A percentile compares a stretch with the other conserved stretches of the same genome.
Conservation (phyloP, 257 asterid species). For the Rehmannia glutinosa region DNA sequence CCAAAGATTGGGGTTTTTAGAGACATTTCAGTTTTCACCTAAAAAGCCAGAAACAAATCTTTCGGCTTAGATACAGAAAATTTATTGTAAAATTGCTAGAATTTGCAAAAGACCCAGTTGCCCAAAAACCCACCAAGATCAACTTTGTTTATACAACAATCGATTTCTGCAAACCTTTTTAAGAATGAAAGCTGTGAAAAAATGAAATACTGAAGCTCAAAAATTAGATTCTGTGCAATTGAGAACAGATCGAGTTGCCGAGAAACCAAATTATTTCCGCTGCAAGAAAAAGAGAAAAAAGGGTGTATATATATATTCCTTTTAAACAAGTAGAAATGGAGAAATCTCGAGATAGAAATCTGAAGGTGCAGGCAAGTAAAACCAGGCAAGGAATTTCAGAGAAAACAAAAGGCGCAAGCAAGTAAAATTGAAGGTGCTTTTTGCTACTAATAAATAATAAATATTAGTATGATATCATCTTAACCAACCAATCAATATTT, state of each 20-base stretch:
- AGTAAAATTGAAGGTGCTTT: conserved; percentile 1
- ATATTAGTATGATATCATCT: neutral
- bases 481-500: neutral
- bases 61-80: neutral
- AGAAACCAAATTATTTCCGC: neutral
- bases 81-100: neutral
- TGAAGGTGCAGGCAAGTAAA: conserved; percentile 2
- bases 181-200: neutral
- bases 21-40: neutral
- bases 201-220: neutral
- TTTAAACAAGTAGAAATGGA: neutral
- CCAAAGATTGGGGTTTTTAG: neutral
- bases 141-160: neutral
- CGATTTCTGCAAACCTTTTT: conserved; percentile 6
- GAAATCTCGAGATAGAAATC: conserved; percentile 12
- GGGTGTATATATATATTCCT: neutral
- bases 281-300: neutral
- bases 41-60: neutral
- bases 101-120: conserved; percentile 10
- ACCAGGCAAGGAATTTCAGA: neutral
- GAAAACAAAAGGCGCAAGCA: neutral
- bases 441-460: neutral
- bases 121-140: conserved; percentile 11
- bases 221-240: neutral
- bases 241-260: neutral